phyloP scores from a whole-genome alignment of 805 yeast species.

The Candida methanosorbosa region DNA sequence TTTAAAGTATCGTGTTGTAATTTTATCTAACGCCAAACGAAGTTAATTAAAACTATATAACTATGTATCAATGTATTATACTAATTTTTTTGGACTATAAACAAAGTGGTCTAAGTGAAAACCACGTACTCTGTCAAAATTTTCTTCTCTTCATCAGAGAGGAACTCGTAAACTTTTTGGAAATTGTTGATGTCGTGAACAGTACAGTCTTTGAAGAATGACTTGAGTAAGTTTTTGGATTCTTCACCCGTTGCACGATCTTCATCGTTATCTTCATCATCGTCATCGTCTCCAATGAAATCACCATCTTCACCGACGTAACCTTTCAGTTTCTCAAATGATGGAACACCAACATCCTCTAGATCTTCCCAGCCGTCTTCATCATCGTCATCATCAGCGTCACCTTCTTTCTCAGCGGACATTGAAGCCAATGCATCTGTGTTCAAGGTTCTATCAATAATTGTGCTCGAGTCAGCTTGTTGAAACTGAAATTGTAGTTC shows the following conservation, averaged over 20 bases:
- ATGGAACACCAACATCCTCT: conserved; percentile 56
- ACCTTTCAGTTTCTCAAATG: conserved; percentile 52
- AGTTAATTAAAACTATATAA: neutral
- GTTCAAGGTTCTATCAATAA: conserved; percentile 4
- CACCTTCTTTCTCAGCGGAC: conserved; percentile 8
- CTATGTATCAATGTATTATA: neutral
- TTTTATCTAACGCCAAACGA: too few species aligned
- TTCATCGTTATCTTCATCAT: conserved; percentile 12
- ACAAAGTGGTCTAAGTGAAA: conserved; percentile 9
- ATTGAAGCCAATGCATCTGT: too few species aligned
- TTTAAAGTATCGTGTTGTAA: conserved; percentile 2
- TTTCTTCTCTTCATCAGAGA: conserved; percentile 46
- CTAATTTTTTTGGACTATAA: neutral
- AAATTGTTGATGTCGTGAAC: conserved; percentile 41
- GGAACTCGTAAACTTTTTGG: conserved; percentile 35
- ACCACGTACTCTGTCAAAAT: conserved; percentile 35
- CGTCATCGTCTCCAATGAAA: conserved; percentile 12
- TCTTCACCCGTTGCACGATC: conserved; percentile 22
- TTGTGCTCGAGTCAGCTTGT: conserved; percentile 33
- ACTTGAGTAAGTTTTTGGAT: conserved; percentile 31
- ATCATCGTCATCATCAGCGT: conserved; percentile 31
- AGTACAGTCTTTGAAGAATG: conserved; percentile 51
- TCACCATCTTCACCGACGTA: conserved; percentile 40
- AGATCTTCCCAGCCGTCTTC: conserved; percentile 72
- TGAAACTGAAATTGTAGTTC: conserved; percentile 62